Evolutionary conservation across 176 grass and related monocot genomes (phyloP), one percentile per base, ranked within the genome.

Genomic region (Eleusine indica): DNA sequence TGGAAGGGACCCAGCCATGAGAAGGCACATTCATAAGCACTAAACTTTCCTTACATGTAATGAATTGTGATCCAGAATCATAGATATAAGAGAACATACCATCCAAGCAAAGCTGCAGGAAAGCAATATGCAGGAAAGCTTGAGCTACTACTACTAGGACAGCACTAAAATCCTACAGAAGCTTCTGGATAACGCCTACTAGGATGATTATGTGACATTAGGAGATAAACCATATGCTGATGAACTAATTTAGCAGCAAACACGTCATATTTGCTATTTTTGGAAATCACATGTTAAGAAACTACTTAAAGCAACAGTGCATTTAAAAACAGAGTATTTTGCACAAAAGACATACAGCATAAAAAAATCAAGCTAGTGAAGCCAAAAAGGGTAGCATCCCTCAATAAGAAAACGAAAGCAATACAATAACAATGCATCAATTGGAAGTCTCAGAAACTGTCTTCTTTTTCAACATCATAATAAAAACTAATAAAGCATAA

Each of bases 401-500:
- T 22, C 38, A 22, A 58, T n/a, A 44, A 80, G 66, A 35, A 74
- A 57, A 54, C 74, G 18, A 14, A 60, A 60, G 37, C 17, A 32
- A 70, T 22, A 7, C 46, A 43, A 52, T 28, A n/a, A 44, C 12
- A 73, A 66, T 9, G 19, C 28, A 87, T 12, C 38, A 87, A 40
- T 61, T 49, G 40, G 15, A 75, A 75, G 38, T 81, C 28, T 72
- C 68, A 48, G 39, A 84, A 56, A 6, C n/a, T 68, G 70, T 48
- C 11, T 73, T 73, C 38, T 18, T 79, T 82, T 78, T 67, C 46
- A 47, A 30, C n/a, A 64, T 22, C 67, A 57, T 49, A 79, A 56
- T 29, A 28, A 66, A 35, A 30, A 3, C 12, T 1, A 37, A 42
- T 42, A 72, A 60, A 61, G 71, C 49, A 64, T 40, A 56, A 41